Evolutionary conservation across 208 protist genomes (phyloP), one percentile per base, ranked within the genome.

Genomic region (Wallacemonas sp.): DNA sequence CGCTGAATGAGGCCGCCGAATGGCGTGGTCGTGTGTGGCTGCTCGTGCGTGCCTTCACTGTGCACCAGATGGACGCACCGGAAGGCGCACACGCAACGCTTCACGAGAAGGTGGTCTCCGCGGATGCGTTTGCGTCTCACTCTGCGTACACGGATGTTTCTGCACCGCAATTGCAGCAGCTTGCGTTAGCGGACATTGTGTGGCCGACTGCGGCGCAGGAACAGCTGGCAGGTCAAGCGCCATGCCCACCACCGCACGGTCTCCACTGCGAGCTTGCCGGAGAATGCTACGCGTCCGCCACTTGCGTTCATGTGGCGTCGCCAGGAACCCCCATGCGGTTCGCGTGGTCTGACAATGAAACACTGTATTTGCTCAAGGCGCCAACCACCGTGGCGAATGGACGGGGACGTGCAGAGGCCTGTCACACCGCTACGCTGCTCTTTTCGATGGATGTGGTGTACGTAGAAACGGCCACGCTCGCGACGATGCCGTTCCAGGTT

Each of bases 221-320:
- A 0, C 17, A 19, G 17, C 12, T 6, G 12, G 47, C 6, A n/a
- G n/a, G n/a, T 11, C n/a, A n/a, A n/a, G 6, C 26, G 47, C 19
- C 24, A 36, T 19, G 4, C 5, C 14, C 47, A n/a, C 47, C 11
- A 9, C 0, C 47, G n/a, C 47, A 55, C 5, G 58, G 27, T 8
- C 62, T 74, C 42, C 62, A 71, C 38, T 84, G 78, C 58, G 82
- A 88, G 64, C 56, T 88, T 46, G 66, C 75, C 0, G 74, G 72
- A n/a, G 75, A 75, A 38, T 72, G 66, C 27, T 61, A 77, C 56
- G 19, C 45, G 2, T 54, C 67, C 47, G 21, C 34, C 22, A 33
- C 45, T 11, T 47, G 53, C 19, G 33, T 61, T 8, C 53, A 55
- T 33, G 74, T 62, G 27, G 66, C 56, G 0, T 64, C 72, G 24